These are phyloP conservation scores for Triangularia setosa DNA, from an alignment of 2,329 filamentous ascomycete genomes.

Conservation along the genomic window DNA sequence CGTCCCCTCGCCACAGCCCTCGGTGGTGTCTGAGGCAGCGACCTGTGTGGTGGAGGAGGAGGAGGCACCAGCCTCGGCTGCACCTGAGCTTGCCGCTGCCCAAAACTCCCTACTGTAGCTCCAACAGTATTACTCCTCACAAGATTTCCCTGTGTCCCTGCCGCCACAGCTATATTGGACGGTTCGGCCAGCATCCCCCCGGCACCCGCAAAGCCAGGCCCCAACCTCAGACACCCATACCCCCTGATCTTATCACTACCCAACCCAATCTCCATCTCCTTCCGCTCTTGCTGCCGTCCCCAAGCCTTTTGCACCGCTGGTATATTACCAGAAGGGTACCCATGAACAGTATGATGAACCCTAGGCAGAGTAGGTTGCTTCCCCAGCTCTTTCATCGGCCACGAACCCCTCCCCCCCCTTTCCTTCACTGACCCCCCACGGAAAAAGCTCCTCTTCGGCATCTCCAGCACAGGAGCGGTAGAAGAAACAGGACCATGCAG, in stretches of 20 bases:
- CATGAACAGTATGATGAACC: conserved; percentile 20
- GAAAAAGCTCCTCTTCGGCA: not conserved
- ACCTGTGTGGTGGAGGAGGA: conserved; percentile 14
- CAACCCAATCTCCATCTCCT: not conserved
- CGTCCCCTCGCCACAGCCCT: conserved; percentile 22
- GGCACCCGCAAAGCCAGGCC: conserved; percentile 8
- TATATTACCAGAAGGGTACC: conserved; percentile 9
- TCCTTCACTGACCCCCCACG: not conserved
- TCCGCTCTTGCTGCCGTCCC: conserved; percentile 1
- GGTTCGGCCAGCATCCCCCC: conserved; percentile 15
- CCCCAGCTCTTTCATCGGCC: conserved; percentile 26
- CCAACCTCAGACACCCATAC: conserved; percentile 16
- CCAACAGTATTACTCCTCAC: conserved; percentile 6
- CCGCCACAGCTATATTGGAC: conserved; percentile 18
- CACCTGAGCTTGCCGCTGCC: not conserved
- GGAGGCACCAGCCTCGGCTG: not conserved
- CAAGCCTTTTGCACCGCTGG: not conserved
- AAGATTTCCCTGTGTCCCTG: not conserved
- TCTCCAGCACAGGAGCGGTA: not conserved
- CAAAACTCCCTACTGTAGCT: not conserved
- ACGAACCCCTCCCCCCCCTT: conserved; percentile 19
- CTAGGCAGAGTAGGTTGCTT: conserved; percentile 37
- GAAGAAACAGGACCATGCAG: not conserved
- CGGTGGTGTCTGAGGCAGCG: conserved; percentile 19
- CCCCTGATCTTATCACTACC: conserved; percentile 5